Evolutionary conservation across 371 early-diverging fungal genomes (phyloP), one percentile per base, ranked within the genome.

Genomic region (Rhizopus stolonifer): DNA sequence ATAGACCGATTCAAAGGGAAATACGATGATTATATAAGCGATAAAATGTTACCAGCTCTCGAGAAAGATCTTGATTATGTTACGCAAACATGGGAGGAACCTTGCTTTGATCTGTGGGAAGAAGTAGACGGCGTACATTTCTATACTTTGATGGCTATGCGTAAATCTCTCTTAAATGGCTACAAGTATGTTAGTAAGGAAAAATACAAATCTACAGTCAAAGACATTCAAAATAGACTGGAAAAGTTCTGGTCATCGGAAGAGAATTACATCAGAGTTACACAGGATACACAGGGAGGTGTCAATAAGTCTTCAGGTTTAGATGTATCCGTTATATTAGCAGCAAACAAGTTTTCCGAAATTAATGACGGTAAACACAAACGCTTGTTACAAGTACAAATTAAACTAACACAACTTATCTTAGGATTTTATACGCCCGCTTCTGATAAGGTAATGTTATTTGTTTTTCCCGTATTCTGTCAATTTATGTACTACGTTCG

Each of bases 121-220:
- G 77, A 77, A 49, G 54, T 69, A 4, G 50, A 60, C 2, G 77
- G 73, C 1, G 21, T 67, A 15, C 90, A 92, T 61, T 89, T 84
- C 53, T 90, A 82, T 65, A 92, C 92, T 2, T 38, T 65, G 23
- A 60, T 82, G 71, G 88, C 83, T 13, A 87, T 86, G 65, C 74
- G 77, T 7, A 67, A 73, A 15, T 87, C 88, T 5, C 56, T 90
- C 6, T 18, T 64, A 13, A 71, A 70, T 13, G 86, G 83, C 23
- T 67, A 76, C 1, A 42, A 52, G 11, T 67, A 86, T 31, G 76
- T 81, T 0, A 14, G 13, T 0, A 5, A 11, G 39, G 24, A 46
- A 1, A n/a, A 52, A 2, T 44, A 45, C 31, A 34, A 21, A 17
- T 25, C 21, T 11, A 47, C 40, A 9, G 60, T 64, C 14, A 38